Evolutionary conservation across 495 filamentous ascomycete genomes (phyloP).

Genomic region (Penicillium flavigenum): DNA sequence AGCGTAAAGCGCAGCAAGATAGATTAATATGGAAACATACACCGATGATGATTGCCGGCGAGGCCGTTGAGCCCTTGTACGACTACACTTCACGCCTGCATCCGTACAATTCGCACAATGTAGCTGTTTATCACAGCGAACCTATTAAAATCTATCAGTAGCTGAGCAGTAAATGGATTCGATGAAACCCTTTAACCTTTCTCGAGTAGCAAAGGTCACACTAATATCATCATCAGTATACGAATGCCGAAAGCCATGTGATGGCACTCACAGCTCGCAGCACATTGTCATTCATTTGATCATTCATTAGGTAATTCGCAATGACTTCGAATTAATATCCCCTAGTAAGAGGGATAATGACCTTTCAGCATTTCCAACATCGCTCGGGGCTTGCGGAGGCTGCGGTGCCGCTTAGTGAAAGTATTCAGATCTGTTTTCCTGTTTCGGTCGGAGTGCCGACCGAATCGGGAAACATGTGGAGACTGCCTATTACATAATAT

Average conservation of each 20-base stretch:
- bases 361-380: not conserved
- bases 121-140: conserved; percentile 27
- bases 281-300: conserved; percentile 15
- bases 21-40: conserved; percentile 6
- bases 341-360: not conserved
- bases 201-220: conserved; percentile 31
- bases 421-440: not conserved
- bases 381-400: not conserved
- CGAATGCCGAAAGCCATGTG: not conserved
- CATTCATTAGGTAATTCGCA: not conserved
- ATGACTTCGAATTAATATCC: not conserved
- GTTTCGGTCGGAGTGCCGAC: conserved; percentile 6
- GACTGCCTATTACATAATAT: not conserved
- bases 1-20: not conserved
- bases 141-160: conserved; percentile 5
- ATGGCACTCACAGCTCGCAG: conserved; percentile 19
- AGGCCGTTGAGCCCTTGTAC: conserved; percentile 17
- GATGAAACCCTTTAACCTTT: conserved; percentile 14
- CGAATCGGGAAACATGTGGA: not conserved
- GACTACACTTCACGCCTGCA: conserved; percentile 24
- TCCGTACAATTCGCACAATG: conserved; percentile 31
- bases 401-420: not conserved
- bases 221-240: conserved; percentile 15
- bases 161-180: not conserved
- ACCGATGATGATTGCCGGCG: conserved; percentile 13